Evolutionary conservation across 768 basidiomycete species (phyloP).

Genomic region (Tylopilus subfusipes): DNA sequence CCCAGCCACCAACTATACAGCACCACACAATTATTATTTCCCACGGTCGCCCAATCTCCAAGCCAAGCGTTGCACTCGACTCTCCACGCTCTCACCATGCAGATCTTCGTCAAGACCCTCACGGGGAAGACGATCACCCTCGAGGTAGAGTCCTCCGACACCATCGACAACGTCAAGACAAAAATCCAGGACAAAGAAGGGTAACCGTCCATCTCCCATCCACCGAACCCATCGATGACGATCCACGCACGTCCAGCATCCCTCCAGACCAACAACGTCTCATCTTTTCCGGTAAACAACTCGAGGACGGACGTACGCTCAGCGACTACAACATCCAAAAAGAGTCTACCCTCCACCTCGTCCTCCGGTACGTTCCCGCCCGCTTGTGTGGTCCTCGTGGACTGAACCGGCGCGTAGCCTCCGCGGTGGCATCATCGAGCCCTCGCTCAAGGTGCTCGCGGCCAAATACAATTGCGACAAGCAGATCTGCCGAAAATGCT

Average conservation of each 20-base stretch:
- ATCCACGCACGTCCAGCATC: slow-evolving; percentile 33
- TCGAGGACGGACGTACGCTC: slow-evolving; percentile 95
- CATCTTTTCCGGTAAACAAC: slow-evolving; percentile 88
- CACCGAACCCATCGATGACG: background rate
- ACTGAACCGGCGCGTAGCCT: slow-evolving; percentile 12
- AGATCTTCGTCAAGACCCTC: slow-evolving; percentile 86
- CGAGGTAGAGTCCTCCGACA: slow-evolving; percentile 29
- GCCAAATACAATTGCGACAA: slow-evolving; percentile 99
- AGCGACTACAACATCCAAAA: slow-evolving; percentile 99
- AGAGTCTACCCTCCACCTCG: slow-evolving; percentile 96
- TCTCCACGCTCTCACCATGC: slow-evolving; percentile 36
- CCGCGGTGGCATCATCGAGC: slow-evolving; percentile 91
- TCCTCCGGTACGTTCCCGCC: slow-evolving; percentile 68
- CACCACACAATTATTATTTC: slow-evolving; percentile 14
- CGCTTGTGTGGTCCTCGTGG: no score
- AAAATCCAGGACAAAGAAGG: slow-evolving; percentile 67
- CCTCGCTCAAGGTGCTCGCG: slow-evolving; percentile 95
- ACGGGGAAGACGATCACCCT: slow-evolving; percentile 44
- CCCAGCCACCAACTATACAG: slow-evolving; percentile 36
- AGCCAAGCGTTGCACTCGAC: background rate
- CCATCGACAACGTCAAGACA: slow-evolving; percentile 28
- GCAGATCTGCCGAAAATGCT: slow-evolving; percentile 99
- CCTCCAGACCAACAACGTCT: slow-evolving; percentile 28
- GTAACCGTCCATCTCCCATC: slow-evolving; percentile 27
- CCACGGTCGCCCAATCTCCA: slow-evolving; percentile 5